Evolutionary conservation across 2,329 filamentous ascomycete genomes (phyloP).

Genomic region (Hypoxylon sp.): DNA sequence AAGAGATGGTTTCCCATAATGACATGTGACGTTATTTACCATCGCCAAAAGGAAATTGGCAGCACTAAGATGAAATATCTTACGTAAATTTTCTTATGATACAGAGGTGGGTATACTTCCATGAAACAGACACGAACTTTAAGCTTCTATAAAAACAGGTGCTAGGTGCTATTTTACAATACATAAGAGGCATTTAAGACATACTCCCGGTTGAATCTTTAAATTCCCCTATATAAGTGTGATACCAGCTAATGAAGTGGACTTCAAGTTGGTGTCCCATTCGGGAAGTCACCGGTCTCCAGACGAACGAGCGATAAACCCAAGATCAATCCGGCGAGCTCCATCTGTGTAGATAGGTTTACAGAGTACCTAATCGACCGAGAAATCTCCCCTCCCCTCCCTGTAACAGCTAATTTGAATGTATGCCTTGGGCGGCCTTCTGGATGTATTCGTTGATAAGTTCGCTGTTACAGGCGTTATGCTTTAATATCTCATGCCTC

Average conservation of each 20-base stretch:
- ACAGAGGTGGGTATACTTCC: neutral
- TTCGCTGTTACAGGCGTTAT: neutral
- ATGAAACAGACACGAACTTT: neutral
- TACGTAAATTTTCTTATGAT: neutral
- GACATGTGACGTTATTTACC: neutral
- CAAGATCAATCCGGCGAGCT: neutral
- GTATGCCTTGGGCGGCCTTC: neutral
- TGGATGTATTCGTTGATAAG: neutral
- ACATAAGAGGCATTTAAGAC: neutral
- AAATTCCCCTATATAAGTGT: neutral
- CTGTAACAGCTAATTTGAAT: neutral
- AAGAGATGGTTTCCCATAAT: too few relatives aligned
- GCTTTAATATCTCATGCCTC: conserved; percentile 1
- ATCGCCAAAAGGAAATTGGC: neutral
- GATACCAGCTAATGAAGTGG: neutral
- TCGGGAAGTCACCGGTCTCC: neutral
- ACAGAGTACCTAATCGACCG: neutral
- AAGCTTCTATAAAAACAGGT: neutral
- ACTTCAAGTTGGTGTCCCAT: neutral
- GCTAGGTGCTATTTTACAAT: neutral
- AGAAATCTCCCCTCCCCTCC: too few relatives aligned
- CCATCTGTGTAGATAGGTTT: neutral
- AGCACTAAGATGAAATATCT: neutral
- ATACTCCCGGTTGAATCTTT: neutral
- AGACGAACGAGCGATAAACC: neutral